Percentiles rank a stretch among this genome's conserved stretches.
These are phyloP conservation scores for Helotiales sp. DNA, from an alignment of 2,329 filamentous ascomycete species.

Conservation along the genomic window DNA sequence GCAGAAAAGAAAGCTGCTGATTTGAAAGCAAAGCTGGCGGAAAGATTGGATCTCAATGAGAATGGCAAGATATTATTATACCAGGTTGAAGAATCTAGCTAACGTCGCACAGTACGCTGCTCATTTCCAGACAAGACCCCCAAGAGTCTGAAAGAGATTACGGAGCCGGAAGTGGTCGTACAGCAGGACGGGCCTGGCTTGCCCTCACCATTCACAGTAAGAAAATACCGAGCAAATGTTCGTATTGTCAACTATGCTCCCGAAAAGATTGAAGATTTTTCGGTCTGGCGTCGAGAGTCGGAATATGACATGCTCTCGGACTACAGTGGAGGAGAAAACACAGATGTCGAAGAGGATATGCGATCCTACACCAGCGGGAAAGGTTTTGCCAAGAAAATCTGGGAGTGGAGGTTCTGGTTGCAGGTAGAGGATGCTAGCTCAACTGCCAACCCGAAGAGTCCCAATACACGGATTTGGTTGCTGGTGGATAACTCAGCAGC, in stretches of 20 bases:
- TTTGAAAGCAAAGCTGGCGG: conserved; percentile 40
- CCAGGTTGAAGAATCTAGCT: conserved; percentile 3
- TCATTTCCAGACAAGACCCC: conserved; percentile 48
- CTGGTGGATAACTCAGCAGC: conserved; percentile 67
- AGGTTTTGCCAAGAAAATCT: conserved; percentile 46
- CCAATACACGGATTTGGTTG: conserved; percentile 63
- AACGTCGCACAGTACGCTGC: conserved; percentile 50
- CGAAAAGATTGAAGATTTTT: conserved; percentile 71
- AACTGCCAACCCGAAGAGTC: conserved; percentile 41
- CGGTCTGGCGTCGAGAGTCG: conserved; percentile 51
- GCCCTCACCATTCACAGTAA: conserved; percentile 73
- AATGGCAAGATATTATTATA: conserved; percentile 42
- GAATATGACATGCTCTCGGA: conserved; percentile 59
- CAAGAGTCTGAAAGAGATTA: conserved; percentile 32
- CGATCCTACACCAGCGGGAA: conserved; percentile 30
- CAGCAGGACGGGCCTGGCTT: conserved; percentile 40
- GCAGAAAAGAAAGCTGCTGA: conserved; percentile 40
- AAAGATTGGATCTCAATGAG: conserved; percentile 39
- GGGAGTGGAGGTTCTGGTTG: conserved; percentile 87
- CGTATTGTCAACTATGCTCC: conserved; percentile 87
- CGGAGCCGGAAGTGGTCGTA: conserved; percentile 52
- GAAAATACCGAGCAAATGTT: conserved; percentile 70
- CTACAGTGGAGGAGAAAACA: conserved; percentile 41
- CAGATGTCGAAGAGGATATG: conserved; percentile 34
- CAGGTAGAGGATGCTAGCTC: conserved; percentile 72